A percentile compares a stretch with the other conserved stretches of the same genome.
Evolutionary conservation across 2,329 filamentous ascomycete species (phyloP).

Genomic region (Sarocladium oryzae): DNA sequence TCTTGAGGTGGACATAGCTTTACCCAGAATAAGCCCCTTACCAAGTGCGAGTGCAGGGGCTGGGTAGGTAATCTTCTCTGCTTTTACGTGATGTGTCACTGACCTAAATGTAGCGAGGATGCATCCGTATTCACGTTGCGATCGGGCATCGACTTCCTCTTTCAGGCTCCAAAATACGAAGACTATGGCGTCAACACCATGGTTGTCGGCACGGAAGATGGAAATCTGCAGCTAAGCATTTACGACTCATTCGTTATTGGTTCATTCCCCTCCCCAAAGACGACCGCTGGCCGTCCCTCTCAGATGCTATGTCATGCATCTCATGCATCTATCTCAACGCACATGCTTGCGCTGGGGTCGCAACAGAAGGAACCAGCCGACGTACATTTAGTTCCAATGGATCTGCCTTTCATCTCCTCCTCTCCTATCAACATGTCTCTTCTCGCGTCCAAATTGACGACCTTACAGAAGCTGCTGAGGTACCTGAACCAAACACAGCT

Average conservation of each 20-base stretch:
- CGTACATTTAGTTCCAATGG: constrained; percentile 62
- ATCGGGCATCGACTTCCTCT: constrained; percentile 63
- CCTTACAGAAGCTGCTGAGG: constrained; percentile 76
- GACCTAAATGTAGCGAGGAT: constrained; percentile 33
- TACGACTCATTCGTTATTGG: constrained; percentile 83
- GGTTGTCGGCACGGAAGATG: constrained; percentile 65
- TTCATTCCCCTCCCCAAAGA: constrained; percentile 46
- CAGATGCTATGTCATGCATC: constrained; percentile 57
- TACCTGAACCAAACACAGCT: constrained; percentile 77
- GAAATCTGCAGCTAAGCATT: constrained; percentile 69
- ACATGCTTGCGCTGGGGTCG: constrained; percentile 57
- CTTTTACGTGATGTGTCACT: neutral
- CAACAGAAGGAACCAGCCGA: constrained; percentile 25
- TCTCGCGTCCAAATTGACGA: constrained; percentile 79
- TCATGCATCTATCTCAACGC: constrained; percentile 68
- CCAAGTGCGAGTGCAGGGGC: constrained; percentile 54
- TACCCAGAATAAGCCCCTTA: constrained; percentile 70
- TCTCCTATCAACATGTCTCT: constrained; percentile 76
- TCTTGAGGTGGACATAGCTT: constrained; percentile 66
- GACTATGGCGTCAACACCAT: constrained; percentile 74
- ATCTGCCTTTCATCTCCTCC: constrained; percentile 74
- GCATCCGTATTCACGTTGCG: constrained; percentile 63
- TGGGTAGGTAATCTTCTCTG: constrained; percentile 40
- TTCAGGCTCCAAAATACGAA: constrained; percentile 53
- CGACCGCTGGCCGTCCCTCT: constrained; percentile 16